Conservation (phyloP, 140 eudicot species). For the Ambrosia hybrid region DNA sequence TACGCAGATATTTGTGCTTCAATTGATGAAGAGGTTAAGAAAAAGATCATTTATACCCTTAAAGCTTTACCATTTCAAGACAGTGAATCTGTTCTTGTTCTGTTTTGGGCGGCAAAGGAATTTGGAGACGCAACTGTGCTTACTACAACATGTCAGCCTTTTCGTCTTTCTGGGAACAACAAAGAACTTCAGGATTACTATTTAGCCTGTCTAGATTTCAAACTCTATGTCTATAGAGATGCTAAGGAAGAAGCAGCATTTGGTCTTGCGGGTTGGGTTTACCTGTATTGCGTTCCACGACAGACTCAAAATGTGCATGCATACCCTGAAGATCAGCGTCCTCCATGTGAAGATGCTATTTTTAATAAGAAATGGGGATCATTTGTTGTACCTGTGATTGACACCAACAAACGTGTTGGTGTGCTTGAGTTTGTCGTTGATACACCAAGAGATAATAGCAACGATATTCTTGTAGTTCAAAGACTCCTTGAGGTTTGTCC, state of each 20-base stretch:
- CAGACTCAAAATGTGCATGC: neutral
- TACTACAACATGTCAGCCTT: conserved; percentile 13
- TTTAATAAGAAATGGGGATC: neutral
- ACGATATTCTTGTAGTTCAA: neutral
- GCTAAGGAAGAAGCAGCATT: neutral
- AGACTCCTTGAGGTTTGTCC: neutral
- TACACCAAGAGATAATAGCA: neutral
- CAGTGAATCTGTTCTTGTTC: conserved; percentile 2
- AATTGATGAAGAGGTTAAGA: neutral
- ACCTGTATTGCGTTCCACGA: neutral
- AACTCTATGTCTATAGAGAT: neutral
- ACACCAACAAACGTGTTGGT: neutral
- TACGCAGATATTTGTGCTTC: neutral
- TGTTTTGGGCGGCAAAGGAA: conserved; percentile 7
- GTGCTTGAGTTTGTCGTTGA: conserved; percentile 14
- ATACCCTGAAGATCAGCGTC: neutral
- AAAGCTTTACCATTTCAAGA: neutral
- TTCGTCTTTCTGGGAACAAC: conserved; percentile 5
- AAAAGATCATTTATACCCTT: neutral
- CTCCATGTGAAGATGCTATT: neutral
- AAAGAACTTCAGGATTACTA: neutral
- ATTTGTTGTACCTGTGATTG: neutral
- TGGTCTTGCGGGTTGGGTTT: neutral
- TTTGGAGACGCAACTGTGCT: neutral
- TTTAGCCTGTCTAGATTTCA: neutral